Evolutionary conservation across 106 monocot genomes (phyloP).

Genomic region (Allium cepa): DNA sequence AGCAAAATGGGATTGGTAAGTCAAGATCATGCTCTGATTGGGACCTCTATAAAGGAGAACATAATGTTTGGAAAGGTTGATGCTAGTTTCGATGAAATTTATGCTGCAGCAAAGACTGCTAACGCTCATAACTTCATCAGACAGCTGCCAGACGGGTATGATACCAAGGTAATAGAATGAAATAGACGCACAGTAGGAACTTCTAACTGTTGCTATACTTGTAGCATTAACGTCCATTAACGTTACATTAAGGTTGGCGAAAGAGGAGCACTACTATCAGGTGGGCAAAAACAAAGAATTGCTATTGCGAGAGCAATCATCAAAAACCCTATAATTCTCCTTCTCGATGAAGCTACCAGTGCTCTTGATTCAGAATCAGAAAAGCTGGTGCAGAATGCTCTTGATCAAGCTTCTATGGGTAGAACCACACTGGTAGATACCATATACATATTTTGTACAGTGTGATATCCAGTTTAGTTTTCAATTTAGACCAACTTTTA

Average conservation of each 20-base stretch:
- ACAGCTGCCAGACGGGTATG: conserved; percentile 68
- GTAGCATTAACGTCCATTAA: not conserved
- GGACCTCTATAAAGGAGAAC: conserved; percentile 63
- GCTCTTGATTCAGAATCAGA: conserved; percentile 84
- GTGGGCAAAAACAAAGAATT: conserved; percentile 81
- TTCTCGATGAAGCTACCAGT: conserved; percentile 88
- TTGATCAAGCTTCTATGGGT: conserved; percentile 68
- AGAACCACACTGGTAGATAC: conserved; percentile 73
- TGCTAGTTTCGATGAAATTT: conserved; percentile 53
- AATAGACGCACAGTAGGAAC: no score
- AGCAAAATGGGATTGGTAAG: conserved; percentile 75
- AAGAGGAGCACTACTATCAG: conserved; percentile 56
- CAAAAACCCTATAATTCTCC: conserved; percentile 68
- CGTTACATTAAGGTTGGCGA: conserved; percentile 51
- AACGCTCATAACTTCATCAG: conserved; percentile 70
- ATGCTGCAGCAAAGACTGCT: conserved; percentile 57
- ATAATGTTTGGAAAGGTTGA: conserved; percentile 55
- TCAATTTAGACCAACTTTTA: no score
- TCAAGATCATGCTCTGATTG: conserved; percentile 73
- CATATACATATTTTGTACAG: not conserved
- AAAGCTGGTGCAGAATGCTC: conserved; percentile 66
- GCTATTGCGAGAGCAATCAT: conserved; percentile 79
- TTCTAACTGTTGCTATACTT: no score
- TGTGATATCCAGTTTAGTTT: no score
- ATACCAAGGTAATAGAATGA: conserved; percentile 40